Conservation (phyloP, 1,139 yeast species). For the Scheffersomyces titani region DNA sequence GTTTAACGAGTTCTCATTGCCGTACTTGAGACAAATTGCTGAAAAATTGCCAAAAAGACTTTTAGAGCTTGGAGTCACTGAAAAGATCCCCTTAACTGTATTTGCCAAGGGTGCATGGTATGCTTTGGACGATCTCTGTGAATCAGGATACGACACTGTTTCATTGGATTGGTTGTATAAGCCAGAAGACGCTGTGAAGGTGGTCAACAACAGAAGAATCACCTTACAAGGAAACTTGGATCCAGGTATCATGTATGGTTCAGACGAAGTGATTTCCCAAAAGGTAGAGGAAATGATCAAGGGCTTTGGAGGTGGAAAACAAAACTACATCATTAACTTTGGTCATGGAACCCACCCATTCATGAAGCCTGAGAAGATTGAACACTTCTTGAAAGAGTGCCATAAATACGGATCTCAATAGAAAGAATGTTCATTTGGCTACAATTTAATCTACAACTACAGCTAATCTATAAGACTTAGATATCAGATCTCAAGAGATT, state of each 20-base stretch:
- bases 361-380: slow-evolving; percentile 89
- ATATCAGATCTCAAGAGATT: background rate
- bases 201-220: slow-evolving; percentile 74
- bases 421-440: background rate
- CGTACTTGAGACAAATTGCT: slow-evolving; percentile 80
- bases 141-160: slow-evolving; percentile 81
- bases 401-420: slow-evolving; percentile 68
- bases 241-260: slow-evolving; percentile 92
- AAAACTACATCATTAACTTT: slow-evolving; percentile 86
- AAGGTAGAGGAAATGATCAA: slow-evolving; percentile 86
- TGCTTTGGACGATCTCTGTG: slow-evolving; percentile 83
- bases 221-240: slow-evolving; percentile 94
- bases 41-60: slow-evolving; percentile 68
- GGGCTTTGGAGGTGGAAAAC: slow-evolving; percentile 91
- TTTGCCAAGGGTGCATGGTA: slow-evolving; percentile 99
- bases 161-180: slow-evolving; percentile 91
- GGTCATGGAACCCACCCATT: slow-evolving; percentile 99
- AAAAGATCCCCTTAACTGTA: slow-evolving; percentile 80
- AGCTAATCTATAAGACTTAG: background rate
- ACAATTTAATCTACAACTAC: background rate
- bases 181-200: slow-evolving; percentile 82
- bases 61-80: slow-evolving; percentile 66
- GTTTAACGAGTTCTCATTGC: slow-evolving; percentile 84
- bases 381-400: slow-evolving; percentile 82
- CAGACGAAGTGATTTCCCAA: slow-evolving; percentile 72